A percentile compares a stretch with the other conserved stretches of the same genome.
Evolutionary conservation across 2,329 filamentous ascomycete genomes (phyloP).

Genomic region (Clonostachys chloroleuca): DNA sequence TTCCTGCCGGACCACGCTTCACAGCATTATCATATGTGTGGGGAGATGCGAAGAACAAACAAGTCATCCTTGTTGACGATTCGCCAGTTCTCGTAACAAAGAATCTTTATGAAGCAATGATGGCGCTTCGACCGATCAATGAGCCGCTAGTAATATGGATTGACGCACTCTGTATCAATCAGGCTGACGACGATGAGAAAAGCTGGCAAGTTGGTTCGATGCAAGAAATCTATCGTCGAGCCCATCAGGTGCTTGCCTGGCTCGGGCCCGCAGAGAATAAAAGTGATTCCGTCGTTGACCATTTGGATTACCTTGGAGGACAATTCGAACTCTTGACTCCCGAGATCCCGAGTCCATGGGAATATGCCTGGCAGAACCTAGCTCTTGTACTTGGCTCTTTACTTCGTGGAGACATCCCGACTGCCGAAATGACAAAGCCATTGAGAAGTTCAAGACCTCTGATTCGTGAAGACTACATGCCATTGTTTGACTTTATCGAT

Average conservation of each 20-base stretch:
- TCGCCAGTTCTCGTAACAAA: no score
- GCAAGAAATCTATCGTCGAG: conserved; percentile 26
- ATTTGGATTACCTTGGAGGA: conserved; percentile 22
- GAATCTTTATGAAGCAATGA: no score
- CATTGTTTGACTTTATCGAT: no score
- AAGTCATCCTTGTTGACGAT: no score
- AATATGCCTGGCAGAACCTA: conserved; percentile 21
- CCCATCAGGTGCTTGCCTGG: conserved; percentile 25
- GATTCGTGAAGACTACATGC: conserved; percentile 22
- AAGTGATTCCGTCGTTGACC: conserved; percentile 17
- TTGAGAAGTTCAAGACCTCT: conserved; percentile 21
- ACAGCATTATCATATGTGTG: no score
- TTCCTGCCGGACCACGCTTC: no score
- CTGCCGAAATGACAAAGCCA: no score
- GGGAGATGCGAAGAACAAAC: no score
- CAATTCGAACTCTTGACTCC: conserved; percentile 16
- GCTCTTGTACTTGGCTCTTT: not conserved
- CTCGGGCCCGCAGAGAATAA: conserved; percentile 19
- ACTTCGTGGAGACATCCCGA: not conserved
- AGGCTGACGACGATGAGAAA: conserved; percentile 24
- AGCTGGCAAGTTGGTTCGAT: conserved; percentile 29
- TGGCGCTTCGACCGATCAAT: no score
- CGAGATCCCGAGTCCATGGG: conserved; percentile 19
- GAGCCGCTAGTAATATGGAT: conserved; percentile 19
- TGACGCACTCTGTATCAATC: conserved; percentile 34